Evolutionary conservation across 192 early-diverging fungal genomes (phyloP).

Genomic region (Coemansia sp.): DNA sequence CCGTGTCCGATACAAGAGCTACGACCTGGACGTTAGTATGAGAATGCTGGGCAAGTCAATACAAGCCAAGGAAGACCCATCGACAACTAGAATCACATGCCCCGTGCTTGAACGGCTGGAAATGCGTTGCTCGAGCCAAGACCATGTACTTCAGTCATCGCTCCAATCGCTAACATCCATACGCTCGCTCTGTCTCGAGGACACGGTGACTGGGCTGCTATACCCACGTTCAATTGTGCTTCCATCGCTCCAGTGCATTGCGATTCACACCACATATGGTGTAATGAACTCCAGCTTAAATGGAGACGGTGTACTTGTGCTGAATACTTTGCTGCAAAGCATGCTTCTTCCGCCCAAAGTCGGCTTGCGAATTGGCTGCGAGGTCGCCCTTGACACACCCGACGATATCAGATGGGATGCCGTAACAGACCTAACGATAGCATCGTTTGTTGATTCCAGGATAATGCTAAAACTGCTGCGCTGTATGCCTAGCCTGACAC

Average conservation of each 20-base stretch:
- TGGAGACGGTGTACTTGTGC: not conserved
- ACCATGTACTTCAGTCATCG: not conserved
- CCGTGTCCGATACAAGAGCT: not conserved
- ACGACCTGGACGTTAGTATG: not conserved
- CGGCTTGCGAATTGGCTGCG: not conserved
- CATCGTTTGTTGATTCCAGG: not conserved
- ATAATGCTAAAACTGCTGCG: not conserved
- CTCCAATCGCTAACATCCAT: not conserved
- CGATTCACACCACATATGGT: not conserved
- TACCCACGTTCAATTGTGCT: not conserved
- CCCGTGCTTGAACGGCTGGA: not conserved
- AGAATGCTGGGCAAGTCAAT: not conserved
- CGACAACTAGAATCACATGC: not conserved
- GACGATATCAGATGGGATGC: not conserved
- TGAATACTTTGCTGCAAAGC: not conserved
- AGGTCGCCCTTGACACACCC: not conserved
- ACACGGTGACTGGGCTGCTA: not conserved
- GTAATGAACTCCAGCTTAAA: not conserved
- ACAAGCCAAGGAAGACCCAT: not conserved
- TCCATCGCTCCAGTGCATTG: not conserved
- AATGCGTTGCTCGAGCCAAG: not conserved
- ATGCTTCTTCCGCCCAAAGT: not conserved
- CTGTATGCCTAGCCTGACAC: not conserved
- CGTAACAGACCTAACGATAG: not conserved
- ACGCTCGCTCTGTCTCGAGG: not conserved